Evolutionary conservation across 345 rosid species (phyloP), one percentile per base, ranked within the genome.

Genomic region (thale cress (Arabidopsis thaliana)): DNA sequence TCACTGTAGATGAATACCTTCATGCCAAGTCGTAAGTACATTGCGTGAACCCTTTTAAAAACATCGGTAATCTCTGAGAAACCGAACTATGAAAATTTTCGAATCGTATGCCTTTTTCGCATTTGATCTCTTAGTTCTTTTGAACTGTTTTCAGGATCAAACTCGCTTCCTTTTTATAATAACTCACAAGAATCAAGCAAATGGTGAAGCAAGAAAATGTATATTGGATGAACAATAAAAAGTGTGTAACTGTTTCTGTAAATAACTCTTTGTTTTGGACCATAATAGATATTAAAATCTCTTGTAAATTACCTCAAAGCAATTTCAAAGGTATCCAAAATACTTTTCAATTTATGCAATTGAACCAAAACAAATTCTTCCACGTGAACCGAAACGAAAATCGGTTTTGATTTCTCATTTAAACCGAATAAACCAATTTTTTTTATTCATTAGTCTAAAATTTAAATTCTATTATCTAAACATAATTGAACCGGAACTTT

Each of bases 1-100:
- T 83, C 69, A 87, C 96, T 3, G 82, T 89, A 12, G 93, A 92
- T 23, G 82, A 95, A 78, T 95, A 95, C 74, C 85, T 95, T 59
- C 86, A 84, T 13, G 52, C 63, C 8, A 83, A 87, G 74, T 45
- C 42, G 99, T 92, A 78, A 90, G 96, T 82, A 60, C 34, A 44
- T 25, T 62, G 44, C 38, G 11, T 69, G 57, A 60, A 67, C 16
- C 23, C 32, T 46, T 52, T 25, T 37, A 0, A 13, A 59, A 50
- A 75, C 73, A 67, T 68, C 41, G 49, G 60, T 68, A 60, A 52
- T 68, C 74, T 76, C 58, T 42, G 57, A 2, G 55, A 50, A 67
- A 75, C 46, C 61, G 22, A 50, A 30, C 30, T 11, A 28, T 6
- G 16, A 48, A n/a, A 48, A n/a, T 12, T 8, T 8, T 40, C 3